Conservation (phyloP, 2,329 filamentous ascomycete genomes). For the Myriosclerotinia duriaeana region DNA sequence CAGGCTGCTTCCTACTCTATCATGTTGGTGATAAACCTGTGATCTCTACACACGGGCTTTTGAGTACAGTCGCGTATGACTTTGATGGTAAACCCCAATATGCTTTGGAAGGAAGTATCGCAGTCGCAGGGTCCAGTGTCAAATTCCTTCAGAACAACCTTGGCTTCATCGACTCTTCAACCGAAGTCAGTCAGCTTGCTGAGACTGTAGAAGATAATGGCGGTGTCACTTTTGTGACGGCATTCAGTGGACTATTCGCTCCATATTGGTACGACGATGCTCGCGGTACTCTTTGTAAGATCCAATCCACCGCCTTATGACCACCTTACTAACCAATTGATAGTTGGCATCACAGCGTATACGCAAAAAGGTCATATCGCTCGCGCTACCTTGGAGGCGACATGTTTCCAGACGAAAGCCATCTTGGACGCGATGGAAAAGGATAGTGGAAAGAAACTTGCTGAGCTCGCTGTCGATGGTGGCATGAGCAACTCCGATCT, state of each 20-base stretch:
- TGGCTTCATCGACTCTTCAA: constrained; percentile 59
- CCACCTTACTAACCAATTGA: constrained; percentile 24
- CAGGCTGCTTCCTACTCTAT: constrained; percentile 80
- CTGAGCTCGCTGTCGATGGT: constrained; percentile 66
- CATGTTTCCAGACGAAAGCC: constrained; percentile 72
- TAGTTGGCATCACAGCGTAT: constrained; percentile 66
- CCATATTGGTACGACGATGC: constrained; percentile 78
- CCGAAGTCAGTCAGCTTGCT: constrained; percentile 64
- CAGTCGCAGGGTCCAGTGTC: constrained; percentile 72
- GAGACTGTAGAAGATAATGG: constrained; percentile 65
- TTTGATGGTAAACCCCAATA: constrained; percentile 71
- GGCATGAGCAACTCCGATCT: constrained; percentile 72
- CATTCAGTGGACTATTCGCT: constrained; percentile 71
- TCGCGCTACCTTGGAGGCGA: constrained; percentile 69
- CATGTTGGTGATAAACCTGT: constrained; percentile 79
- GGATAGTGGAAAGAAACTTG: constrained; percentile 64
- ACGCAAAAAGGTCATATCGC: constrained; percentile 70
- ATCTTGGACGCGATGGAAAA: constrained; percentile 72
- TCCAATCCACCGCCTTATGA: background rate
- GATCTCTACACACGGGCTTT: constrained; percentile 72
- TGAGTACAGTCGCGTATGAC: constrained; percentile 76
- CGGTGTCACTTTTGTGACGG: constrained; percentile 68
- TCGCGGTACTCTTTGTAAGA: constrained; percentile 65
- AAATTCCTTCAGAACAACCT: constrained; percentile 70
- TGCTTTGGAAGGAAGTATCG: constrained; percentile 74